Percentiles rank a stretch among this genome's conserved stretches.
Evolutionary conservation across 768 basidiomycete genomes (phyloP).

Genomic region (Grammothele lineata): DNA sequence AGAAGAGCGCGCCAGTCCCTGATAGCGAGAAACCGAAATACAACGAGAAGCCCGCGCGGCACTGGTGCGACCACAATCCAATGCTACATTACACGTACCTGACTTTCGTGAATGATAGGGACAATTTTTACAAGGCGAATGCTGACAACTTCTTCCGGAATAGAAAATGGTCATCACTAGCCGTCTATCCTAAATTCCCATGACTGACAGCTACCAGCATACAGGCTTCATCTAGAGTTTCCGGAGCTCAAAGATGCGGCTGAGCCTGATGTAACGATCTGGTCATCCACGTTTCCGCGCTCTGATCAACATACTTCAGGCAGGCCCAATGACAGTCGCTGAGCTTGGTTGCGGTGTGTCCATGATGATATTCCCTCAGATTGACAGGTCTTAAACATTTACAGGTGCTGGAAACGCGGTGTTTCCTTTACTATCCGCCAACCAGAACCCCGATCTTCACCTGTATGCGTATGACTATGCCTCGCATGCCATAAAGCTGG

Average conservation of each 20-base stretch:
- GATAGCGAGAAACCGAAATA: slow-evolving; percentile 66
- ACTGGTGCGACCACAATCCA: slow-evolving; percentile 47
- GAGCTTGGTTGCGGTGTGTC: slow-evolving; percentile 88
- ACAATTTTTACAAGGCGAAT: slow-evolving; percentile 88
- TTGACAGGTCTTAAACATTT: not conserved
- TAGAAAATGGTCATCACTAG: slow-evolving; percentile 67
- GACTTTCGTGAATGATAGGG: slow-evolving; percentile 46
- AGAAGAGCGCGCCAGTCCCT: slow-evolving; percentile 69
- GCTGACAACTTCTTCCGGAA: slow-evolving; percentile 90
- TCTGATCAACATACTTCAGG: slow-evolving; percentile 38
- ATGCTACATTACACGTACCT: not conserved
- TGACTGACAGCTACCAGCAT: no score
- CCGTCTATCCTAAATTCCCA: no score
- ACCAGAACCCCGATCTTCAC: slow-evolving; percentile 71
- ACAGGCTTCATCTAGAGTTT: slow-evolving; percentile 90
- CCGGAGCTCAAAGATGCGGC: slow-evolving; percentile 77
- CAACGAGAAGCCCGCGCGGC: slow-evolving; percentile 66
- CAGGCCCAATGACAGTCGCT: slow-evolving; percentile 70
- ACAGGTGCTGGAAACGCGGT: slow-evolving; percentile 92
- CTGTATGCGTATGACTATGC: slow-evolving; percentile 92
- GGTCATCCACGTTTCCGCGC: not conserved
- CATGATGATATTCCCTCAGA: not conserved
- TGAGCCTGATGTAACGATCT: slow-evolving; percentile 49
- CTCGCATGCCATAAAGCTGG: slow-evolving; percentile 80
- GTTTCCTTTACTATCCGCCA: slow-evolving; percentile 81